A percentile compares a stretch with the other conserved stretches of the same genome.
Evolutionary conservation across 2,329 filamentous ascomycete species (phyloP).

Genomic region (Chaetomium sp.): DNA sequence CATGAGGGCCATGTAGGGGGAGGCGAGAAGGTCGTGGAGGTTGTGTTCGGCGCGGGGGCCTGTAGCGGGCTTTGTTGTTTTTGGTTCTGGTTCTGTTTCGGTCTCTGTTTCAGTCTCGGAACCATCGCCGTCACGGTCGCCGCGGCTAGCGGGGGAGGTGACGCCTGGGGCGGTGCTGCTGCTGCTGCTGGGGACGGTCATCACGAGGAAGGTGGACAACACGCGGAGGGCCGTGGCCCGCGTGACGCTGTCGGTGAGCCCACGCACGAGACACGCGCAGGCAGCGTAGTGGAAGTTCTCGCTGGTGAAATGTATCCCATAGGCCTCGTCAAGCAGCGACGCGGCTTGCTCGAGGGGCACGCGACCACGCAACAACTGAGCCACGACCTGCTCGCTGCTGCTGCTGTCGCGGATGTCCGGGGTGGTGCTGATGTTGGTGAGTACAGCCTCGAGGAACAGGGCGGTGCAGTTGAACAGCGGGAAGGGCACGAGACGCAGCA

Average conservation of each 20-base stretch:
- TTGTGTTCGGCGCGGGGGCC: constrained; percentile 13
- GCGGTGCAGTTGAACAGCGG: constrained; percentile 60
- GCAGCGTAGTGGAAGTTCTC: constrained; percentile 64
- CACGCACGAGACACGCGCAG: constrained; percentile 57
- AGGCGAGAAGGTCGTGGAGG: constrained; percentile 32
- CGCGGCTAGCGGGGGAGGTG: too few species aligned
- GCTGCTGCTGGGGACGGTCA: constrained; percentile 29
- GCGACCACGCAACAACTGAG: constrained; percentile 55
- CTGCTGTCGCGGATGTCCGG: constrained; percentile 52
- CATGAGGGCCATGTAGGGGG: constrained; percentile 56
- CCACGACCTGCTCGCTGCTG: constrained; percentile 50
- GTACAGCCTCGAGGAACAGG: constrained; percentile 56
- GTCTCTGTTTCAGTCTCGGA: too few species aligned
- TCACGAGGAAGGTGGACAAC: constrained; percentile 54
- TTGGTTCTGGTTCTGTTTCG: too few species aligned
- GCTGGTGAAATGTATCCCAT: constrained; percentile 57
- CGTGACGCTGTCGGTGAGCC: constrained; percentile 56
- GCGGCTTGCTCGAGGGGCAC: constrained; percentile 56
- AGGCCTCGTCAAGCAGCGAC: constrained; percentile 55
- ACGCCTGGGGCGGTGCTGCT: neutral
- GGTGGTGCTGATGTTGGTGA: constrained; percentile 57
- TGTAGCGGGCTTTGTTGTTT: neutral
- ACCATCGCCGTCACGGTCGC: too few species aligned
- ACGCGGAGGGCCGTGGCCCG: constrained; percentile 53
- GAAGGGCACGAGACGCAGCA: constrained; percentile 57